Evolutionary conservation across 441 rosid species (phyloP).

Genomic region (Pelargonium myrrhifolium): DNA sequence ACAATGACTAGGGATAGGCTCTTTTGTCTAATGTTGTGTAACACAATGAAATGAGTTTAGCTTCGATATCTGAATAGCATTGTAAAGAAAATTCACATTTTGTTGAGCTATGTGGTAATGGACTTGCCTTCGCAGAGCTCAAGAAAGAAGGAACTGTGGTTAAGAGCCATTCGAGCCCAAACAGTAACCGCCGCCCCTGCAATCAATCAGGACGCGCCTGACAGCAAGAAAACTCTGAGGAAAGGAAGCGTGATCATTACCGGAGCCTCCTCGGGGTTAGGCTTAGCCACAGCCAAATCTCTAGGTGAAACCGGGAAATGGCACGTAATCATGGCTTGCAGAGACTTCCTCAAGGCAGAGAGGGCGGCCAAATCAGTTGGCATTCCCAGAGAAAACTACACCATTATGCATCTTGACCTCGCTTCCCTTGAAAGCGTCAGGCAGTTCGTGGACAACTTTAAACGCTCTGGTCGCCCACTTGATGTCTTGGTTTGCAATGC

Average conservation of each 20-base stretch:
- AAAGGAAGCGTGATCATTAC: constrained; percentile 77
- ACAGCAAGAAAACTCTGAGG: constrained; percentile 68
- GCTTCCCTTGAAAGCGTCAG: constrained; percentile 78
- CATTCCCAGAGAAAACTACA: constrained; percentile 64
- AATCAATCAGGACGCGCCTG: constrained; percentile 34
- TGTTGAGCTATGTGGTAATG: not conserved
- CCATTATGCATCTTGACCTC: constrained; percentile 79
- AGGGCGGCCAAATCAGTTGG: constrained; percentile 73
- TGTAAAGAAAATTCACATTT: not conserved
- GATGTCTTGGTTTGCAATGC: constrained; percentile 85
- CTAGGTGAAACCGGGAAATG: constrained; percentile 89
- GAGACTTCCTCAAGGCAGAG: constrained; percentile 70
- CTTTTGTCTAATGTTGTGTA: not conserved
- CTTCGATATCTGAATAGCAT: not conserved
- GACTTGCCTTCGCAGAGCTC: constrained; percentile 38
- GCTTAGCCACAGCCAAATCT: constrained; percentile 82
- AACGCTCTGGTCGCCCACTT: constrained; percentile 45
- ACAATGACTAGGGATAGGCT: not conserved
- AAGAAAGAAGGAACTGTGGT: constrained; percentile 27
- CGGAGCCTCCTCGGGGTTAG: constrained; percentile 91
- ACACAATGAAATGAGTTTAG: not conserved
- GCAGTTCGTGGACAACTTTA: constrained; percentile 58
- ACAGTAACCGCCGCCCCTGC: constrained; percentile 56
- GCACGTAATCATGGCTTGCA: constrained; percentile 92
- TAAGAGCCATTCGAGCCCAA: constrained; percentile 59